Evolutionary conservation across 306 rosid species (phyloP).

Genomic region (Mucuna pruriens): DNA sequence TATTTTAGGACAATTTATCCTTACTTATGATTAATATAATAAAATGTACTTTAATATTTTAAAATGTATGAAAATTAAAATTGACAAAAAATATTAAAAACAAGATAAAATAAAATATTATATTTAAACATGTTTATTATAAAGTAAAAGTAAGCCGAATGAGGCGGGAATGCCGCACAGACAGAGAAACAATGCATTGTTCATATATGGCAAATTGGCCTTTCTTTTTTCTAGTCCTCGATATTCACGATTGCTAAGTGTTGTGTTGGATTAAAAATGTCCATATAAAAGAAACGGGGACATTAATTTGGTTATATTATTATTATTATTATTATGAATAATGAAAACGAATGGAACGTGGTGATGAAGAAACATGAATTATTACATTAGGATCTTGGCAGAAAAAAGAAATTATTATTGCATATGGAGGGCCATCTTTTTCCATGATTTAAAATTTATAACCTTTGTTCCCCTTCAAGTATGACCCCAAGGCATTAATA

Average conservation of each 20-base stretch:
- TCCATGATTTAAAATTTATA: constrained; percentile 24
- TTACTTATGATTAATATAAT: too few species aligned
- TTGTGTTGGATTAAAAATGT: constrained; percentile 25
- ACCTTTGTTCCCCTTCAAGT: neutral
- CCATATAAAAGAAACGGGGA: constrained; percentile 20
- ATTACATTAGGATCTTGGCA: constrained; percentile 41
- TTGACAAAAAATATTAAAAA: too few species aligned
- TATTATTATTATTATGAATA: constrained; percentile 38
- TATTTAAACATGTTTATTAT: neutral
- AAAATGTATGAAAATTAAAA: neutral
- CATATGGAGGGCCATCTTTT: constrained; percentile 46
- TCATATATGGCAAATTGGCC: constrained; percentile 35
- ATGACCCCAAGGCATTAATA: constrained; percentile 36
- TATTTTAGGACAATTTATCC: too few species aligned
- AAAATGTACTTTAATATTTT: neutral
- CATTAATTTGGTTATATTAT: constrained; percentile 37
- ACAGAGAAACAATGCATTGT: constrained; percentile 44
- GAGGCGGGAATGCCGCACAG: constrained; percentile 61
- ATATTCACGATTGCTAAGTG: constrained; percentile 38
- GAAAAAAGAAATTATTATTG: constrained; percentile 37
- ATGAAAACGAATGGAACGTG: constrained; percentile 51
- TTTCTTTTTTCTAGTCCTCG: constrained; percentile 12
- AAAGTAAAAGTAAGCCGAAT: constrained; percentile 28
- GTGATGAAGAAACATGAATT: constrained; percentile 46
- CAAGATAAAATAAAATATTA: too few species aligned